A percentile compares a stretch with the other conserved stretches of the same genome.
phyloP scores from a whole-genome alignment of 805 yeast species.

The Yamadazyma phyllophila region DNA sequence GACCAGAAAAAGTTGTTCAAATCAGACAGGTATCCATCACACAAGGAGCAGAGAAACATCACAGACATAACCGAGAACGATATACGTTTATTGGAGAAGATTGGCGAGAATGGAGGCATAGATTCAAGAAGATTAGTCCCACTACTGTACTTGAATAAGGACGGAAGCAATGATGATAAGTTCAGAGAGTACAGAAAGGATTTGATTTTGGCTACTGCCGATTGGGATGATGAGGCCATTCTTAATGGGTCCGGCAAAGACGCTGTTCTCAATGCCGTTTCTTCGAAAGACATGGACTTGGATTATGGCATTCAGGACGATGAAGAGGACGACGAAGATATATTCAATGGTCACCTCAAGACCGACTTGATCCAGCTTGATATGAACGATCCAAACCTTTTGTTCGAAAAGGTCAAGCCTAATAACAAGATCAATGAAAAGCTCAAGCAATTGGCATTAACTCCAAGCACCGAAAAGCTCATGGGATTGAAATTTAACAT shows the following conservation, averaged over 20 bases:
- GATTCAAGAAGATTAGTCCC: conserved; percentile 20
- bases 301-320: conserved; percentile 26
- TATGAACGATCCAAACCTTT: conserved; percentile 80
- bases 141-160: conserved; percentile 32
- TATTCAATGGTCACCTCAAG: conserved; percentile 66
- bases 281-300: conserved; percentile 6
- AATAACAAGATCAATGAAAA: conserved; percentile 7
- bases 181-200: conserved; percentile 50
- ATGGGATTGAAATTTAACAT: conserved; percentile 68
- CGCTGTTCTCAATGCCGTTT: not conserved
- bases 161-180: conserved; percentile 34
- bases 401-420: conserved; percentile 47
- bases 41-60: conserved; percentile 8
- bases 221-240: conserved; percentile 72
- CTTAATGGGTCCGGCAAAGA: conserved; percentile 42
- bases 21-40: conserved; percentile 16
- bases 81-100: conserved; percentile 27
- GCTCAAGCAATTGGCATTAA: conserved; percentile 27
- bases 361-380: conserved; percentile 55
- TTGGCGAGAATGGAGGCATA: conserved; percentile 19
- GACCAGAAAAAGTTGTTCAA: conserved; percentile 59
- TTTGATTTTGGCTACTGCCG: conserved; percentile 64
- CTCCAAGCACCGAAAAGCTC: conserved; percentile 55
- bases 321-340: conserved; percentile 58
- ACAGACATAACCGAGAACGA: conserved; percentile 30